phyloP scores from a whole-genome alignment of 1,284 basidiomycete species.

The Coniophora puteana region DNA sequence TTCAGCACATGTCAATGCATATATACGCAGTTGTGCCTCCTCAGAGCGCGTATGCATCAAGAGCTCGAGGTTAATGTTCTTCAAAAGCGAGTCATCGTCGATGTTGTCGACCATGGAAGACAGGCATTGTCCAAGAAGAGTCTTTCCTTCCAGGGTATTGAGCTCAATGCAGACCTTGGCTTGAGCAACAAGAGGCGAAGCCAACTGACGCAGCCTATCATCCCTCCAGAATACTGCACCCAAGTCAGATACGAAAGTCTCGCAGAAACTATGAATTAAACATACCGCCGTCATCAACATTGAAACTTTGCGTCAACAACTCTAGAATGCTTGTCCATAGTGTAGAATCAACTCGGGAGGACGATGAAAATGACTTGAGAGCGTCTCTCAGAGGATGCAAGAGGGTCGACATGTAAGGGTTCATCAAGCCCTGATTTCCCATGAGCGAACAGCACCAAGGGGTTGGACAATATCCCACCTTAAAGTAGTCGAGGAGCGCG shows the following conservation, averaged over 20 bases:
- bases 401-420: conserved; percentile 84
- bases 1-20: conserved; percentile 68
- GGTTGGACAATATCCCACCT: conserved; percentile 44
- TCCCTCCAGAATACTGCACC: conserved; percentile 83
- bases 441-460: conserved; percentile 7
- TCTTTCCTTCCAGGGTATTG: conserved; percentile 34
- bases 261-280: conserved; percentile 5
- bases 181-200: conserved; percentile 62
- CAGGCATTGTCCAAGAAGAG: conserved; percentile 45
- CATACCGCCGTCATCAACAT: conserved; percentile 79
- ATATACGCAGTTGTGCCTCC: conserved; percentile 59
- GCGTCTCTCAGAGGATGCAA: conserved; percentile 67
- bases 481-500: conserved; percentile 80
- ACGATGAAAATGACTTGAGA: conserved; percentile 48
- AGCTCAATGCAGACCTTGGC: conserved; percentile 46
- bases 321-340: conserved; percentile 70
- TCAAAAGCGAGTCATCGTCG: conserved; percentile 65
- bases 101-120: conserved; percentile 52
- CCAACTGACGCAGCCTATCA: conserved; percentile 65
- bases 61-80: conserved; percentile 79
- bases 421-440: conserved; percentile 68
- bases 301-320: conserved; percentile 68
- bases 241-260: conserved; percentile 3
- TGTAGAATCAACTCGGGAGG: conserved; percentile 26
- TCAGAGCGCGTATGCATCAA: conserved; percentile 88